These are phyloP conservation scores for Dicorynia guianensis DNA, from an alignment of 306 rosid species.

Conservation along the genomic window DNA sequence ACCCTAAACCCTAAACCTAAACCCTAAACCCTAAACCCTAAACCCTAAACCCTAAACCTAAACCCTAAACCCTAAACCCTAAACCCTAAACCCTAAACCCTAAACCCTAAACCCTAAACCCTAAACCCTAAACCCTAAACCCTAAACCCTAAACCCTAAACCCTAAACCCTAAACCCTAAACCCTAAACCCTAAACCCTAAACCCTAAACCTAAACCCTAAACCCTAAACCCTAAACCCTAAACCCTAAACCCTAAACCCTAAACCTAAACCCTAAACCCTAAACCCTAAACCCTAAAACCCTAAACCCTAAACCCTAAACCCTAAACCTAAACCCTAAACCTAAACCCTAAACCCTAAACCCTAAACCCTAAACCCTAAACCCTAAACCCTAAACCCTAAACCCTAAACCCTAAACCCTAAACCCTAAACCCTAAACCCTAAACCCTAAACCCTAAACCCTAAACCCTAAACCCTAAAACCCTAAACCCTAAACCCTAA, in stretches of 20 bases:
- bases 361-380: constrained; percentile 40
- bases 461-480: constrained; percentile 29
- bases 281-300: constrained; percentile 5
- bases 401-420: constrained; percentile 35
- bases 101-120: constrained; percentile 36
- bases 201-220: constrained; percentile 40
- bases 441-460: constrained; percentile 30
- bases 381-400: constrained; percentile 35
- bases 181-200: constrained; percentile 43
- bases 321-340: too few relatives aligned
- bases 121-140: constrained; percentile 37
- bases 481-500: constrained; percentile 36
- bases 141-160: constrained; percentile 38
- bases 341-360: constrained; percentile 32
- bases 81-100: too few relatives aligned
- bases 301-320: constrained; percentile 32
- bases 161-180: constrained; percentile 45
- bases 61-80: too few relatives aligned
- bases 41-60: constrained; percentile 27
- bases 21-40: constrained; percentile 33
- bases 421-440: constrained; percentile 31
- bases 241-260: constrained; percentile 30
- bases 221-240: constrained; percentile 38
- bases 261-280: constrained; percentile 17
- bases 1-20: constrained; percentile 19